Evolutionary conservation across 1,284 basidiomycete genomes (phyloP), one percentile per base, ranked within the genome.

Genomic region (Wallemia hederae): DNA sequence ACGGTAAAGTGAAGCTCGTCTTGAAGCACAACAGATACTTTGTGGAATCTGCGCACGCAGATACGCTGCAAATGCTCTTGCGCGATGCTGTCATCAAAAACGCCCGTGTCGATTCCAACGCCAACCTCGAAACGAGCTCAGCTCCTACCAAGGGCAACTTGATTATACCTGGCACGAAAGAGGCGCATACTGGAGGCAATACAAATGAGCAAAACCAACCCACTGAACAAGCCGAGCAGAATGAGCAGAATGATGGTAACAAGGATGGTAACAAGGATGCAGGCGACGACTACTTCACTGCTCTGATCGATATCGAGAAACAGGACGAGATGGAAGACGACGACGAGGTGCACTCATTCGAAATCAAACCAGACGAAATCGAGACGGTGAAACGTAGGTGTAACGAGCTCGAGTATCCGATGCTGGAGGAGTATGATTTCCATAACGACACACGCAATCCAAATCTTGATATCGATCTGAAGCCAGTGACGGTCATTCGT

Each of bases 351-450:
- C 89, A 94, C 70, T 83, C 89, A 1, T 96, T 96, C 67, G 84
- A 96, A 72, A 92, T 96, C 62, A 79, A 85, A 63, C 87, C 89
- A 64, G 77, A 80, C 55, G 85, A 86, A 68, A 92, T 96, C 65
- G 91, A 96, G 85, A 85, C 85, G 63, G 86, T 92, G 61, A 90
- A 91, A 71, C 85, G 85, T 66, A 80, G 85, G 55, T 96, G 91
- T 69, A 89, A 89, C 66, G 89, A 92, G 65, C 78, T 96, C 55
- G 88, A 94, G 68, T 88, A 90, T 65, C 91, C 91, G 1, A 92
- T 94, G 78, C 75, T 96, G 59, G 91, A 97, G 70, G 91, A 97
- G 71, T 97, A 97, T 69, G 91, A 97, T 70, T 97, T 96, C 75
- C 77, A 89, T 55, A 92, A 96, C 67, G 91, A 97, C 70, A 88